Base-by-base conservation (phyloP, 2,329 filamentous ascomycete genomes). In the Neopestalotiopsis sp. region DNA sequence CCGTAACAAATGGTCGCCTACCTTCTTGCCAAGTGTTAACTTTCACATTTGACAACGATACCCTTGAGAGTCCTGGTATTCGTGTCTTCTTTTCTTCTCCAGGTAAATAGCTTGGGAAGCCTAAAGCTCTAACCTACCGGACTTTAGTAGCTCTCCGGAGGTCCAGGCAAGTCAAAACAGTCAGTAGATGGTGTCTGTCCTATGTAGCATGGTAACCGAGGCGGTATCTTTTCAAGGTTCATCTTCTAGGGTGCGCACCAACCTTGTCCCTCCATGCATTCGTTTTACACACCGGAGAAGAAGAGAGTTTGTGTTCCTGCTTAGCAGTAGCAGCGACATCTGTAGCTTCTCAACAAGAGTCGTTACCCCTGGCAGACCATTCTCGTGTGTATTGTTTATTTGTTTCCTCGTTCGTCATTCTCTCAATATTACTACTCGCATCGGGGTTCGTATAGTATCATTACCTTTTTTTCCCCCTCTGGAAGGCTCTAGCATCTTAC, bases 261-360 rank as follows among this genome's bases (percentile, higher is more conserved):
- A 53, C 45, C 45, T 53, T 53, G 45, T 53, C 45, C 45, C 45
- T 53, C 45, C n/a, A 20, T 53, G 45, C 45, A 53, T 53, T 53
- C n/a, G n/a, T 53, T 53, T 53, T 53, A 20, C 45, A 17, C 17
- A 17, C 45, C 45, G 45, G 42, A 45, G 42, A 17, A 53, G n/a
- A 20, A 53, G 45, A 53, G 45, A 53, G 45, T 53, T 53, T 53
- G 45, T 53, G 45, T 53, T 53, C 45, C 45, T 53, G 45, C 45
- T 53, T 53, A 53, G 17, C 9, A 53, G 17, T 20, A 53, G 45
- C n/a, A 53, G n/a, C n/a, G 17, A 38, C 45, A 53, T 17, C 45
- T 20, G 17, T 53, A 53, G 45, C 45, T 38, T 38, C 10, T 28
- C 24, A 28, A 28, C 24, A 28, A 45, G 42, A 20, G 3, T 53